Conservation (phyloP, 805 yeast genomes). For the Yamadazyma takamatsuzukensis region DNA sequence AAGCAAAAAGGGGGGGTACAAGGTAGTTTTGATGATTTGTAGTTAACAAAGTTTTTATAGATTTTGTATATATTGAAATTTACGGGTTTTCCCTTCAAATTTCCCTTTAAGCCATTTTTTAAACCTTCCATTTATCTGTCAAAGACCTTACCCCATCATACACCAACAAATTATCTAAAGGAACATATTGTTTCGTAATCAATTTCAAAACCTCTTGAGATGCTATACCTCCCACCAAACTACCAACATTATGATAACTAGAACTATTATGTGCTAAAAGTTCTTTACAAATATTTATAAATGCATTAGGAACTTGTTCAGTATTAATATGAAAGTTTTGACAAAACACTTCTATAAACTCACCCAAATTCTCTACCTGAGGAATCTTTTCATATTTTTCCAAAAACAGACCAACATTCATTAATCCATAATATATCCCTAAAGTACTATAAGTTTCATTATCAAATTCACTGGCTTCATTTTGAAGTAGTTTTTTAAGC, state of each 20-base stretch:
- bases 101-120: not conserved
- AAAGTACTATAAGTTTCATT: slow-evolving; percentile 15
- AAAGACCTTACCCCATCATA: slow-evolving; percentile 69
- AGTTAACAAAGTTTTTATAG: slow-evolving; percentile 6
- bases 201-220: slow-evolving; percentile 81
- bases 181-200: slow-evolving; percentile 75
- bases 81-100: not conserved
- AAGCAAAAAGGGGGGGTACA: slow-evolving; percentile 49
- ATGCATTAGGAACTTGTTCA: slow-evolving; percentile 13
- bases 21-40: slow-evolving; percentile 59
- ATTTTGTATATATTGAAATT: too few species aligned
- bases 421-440: slow-evolving; percentile 41
- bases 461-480: slow-evolving; percentile 12
- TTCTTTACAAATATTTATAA: slow-evolving; percentile 23
- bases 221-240: slow-evolving; percentile 80
- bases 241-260: slow-evolving; percentile 55
- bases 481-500: slow-evolving; percentile 3
- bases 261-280: slow-evolving; percentile 35
- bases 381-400: slow-evolving; percentile 17
- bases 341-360: slow-evolving; percentile 17
- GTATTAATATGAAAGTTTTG: slow-evolving; percentile 13
- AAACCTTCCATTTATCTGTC: slow-evolving; percentile 37
- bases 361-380: slow-evolving; percentile 15
- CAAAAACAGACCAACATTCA: slow-evolving; percentile 26
- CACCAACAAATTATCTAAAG: slow-evolving; percentile 64